These are phyloP conservation scores for Sophora flavescens DNA, from an alignment of 306 rosid genomes.

Conservation along the genomic window DNA sequence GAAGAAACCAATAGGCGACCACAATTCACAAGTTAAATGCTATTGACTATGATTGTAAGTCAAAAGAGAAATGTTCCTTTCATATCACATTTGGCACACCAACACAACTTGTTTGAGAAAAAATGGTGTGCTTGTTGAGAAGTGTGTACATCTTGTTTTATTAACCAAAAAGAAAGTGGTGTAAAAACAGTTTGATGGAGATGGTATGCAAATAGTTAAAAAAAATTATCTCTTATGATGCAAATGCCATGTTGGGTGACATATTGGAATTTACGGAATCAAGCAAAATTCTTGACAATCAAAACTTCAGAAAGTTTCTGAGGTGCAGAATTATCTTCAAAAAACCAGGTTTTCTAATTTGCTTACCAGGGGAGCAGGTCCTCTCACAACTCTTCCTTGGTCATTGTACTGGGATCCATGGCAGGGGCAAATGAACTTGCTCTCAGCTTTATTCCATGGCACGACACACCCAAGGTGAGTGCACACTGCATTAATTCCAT, in stretches of 20 bases:
- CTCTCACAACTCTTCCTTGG: slow-evolving; percentile 95
- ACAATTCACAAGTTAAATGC: background rate
- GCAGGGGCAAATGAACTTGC: slow-evolving; percentile 94
- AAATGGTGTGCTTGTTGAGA: no score
- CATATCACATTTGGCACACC: no score
- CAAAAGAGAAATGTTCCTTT: background rate
- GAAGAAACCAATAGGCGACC: background rate
- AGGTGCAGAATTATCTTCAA: background rate
- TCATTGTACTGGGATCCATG: slow-evolving; percentile 95
- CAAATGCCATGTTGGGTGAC: background rate
- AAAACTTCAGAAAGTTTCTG: background rate
- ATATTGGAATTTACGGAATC: background rate
- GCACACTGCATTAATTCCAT: slow-evolving; percentile 90
- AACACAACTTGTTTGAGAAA: no score
- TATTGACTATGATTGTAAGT: background rate
- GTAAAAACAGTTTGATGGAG: no score
- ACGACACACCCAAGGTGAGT: slow-evolving; percentile 98
- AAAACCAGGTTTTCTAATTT: slow-evolving; percentile 13
- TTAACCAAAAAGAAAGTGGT: no score
- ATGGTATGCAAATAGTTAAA: no score
- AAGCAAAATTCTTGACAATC: background rate
- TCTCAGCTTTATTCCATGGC: slow-evolving; percentile 85
- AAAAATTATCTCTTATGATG: no score
- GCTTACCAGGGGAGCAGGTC: slow-evolving; percentile 97
- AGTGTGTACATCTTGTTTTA: no score